Evolutionary conservation across 1,139 yeast species (phyloP).

Genomic region (Suhomyces maxii): DNA sequence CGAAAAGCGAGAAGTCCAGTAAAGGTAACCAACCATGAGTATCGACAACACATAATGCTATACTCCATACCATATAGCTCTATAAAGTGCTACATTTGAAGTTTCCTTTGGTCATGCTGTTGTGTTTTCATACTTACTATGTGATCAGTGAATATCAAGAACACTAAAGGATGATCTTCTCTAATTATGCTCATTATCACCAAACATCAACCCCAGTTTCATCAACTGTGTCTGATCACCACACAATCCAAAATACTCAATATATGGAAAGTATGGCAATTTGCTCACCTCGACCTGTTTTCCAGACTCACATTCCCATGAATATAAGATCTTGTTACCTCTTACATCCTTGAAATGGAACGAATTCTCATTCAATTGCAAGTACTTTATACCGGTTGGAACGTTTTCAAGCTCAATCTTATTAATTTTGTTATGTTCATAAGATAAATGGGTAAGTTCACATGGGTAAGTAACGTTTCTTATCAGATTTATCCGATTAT

Average conservation of each 20-base stretch:
- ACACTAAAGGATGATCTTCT: too few species aligned
- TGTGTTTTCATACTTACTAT: too few species aligned
- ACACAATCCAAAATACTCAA: constrained; percentile 12
- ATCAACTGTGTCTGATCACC: constrained; percentile 15
- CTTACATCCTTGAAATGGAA: constrained; percentile 4
- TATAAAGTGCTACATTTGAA: too few species aligned
- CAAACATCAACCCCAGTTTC: constrained; percentile 12
- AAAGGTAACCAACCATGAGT: too few species aligned
- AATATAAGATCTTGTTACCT: constrained; percentile 4
- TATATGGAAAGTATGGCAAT: constrained; percentile 14
- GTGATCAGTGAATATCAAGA: too few species aligned
- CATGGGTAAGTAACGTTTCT: constrained; percentile 8
- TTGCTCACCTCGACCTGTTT: constrained; percentile 1
- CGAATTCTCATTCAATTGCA: constrained; percentile 11
- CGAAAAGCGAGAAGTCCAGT: too few species aligned
- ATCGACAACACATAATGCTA: too few species aligned
- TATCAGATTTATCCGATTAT: constrained; percentile 9
- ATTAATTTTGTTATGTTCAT: constrained; percentile 9
- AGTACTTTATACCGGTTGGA: constrained; percentile 11
- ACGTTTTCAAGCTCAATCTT: constrained; percentile 9
- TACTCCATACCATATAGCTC: too few species aligned
- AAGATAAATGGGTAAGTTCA: constrained; percentile 5
- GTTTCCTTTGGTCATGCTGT: too few species aligned
- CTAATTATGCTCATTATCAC: background rate
- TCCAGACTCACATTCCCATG: constrained; percentile 1